These are phyloP conservation scores for Saccharomycopsis schoenii DNA, from an alignment of 805 yeast species.

Conservation along the genomic window DNA sequence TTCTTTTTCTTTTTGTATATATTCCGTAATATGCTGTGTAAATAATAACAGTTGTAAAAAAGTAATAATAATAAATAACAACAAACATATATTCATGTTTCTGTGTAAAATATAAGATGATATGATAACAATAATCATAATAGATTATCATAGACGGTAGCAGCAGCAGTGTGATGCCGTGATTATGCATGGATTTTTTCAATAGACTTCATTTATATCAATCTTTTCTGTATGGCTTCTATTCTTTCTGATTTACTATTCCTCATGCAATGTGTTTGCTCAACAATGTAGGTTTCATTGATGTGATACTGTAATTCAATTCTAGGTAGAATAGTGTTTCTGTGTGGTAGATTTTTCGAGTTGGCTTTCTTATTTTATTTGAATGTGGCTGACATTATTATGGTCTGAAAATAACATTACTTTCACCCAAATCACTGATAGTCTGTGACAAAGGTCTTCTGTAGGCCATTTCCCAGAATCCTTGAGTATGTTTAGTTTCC, in stretches of 20 bases:
- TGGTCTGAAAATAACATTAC: constrained; percentile 12
- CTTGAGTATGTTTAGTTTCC: constrained; percentile 33
- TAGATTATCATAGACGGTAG: not conserved
- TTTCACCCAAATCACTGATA: constrained; percentile 54
- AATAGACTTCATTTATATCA: too few relatives aligned
- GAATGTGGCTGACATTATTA: constrained; percentile 28
- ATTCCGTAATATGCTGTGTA: not conserved
- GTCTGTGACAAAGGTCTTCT: constrained; percentile 80
- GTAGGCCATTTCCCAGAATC: constrained; percentile 72
- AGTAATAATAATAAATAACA: not conserved
- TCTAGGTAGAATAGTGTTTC: not conserved
- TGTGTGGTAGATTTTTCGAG: too few relatives aligned
- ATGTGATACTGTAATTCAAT: not conserved
- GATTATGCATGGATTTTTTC: not conserved
- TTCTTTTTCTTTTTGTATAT: not conserved
- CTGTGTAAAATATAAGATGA: not conserved
- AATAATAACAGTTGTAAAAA: not conserved
- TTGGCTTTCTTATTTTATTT: too few relatives aligned
- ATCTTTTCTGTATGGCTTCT: not conserved
- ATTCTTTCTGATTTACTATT: not conserved
- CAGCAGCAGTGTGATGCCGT: not conserved
- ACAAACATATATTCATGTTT: not conserved
- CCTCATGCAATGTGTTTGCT: not conserved
- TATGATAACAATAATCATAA: not conserved
- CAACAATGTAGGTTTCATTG: too few relatives aligned